These are phyloP conservation scores for Grosmannia serpens DNA, from an alignment of 2,329 filamentous ascomycete genomes.

Conservation along the genomic window DNA sequence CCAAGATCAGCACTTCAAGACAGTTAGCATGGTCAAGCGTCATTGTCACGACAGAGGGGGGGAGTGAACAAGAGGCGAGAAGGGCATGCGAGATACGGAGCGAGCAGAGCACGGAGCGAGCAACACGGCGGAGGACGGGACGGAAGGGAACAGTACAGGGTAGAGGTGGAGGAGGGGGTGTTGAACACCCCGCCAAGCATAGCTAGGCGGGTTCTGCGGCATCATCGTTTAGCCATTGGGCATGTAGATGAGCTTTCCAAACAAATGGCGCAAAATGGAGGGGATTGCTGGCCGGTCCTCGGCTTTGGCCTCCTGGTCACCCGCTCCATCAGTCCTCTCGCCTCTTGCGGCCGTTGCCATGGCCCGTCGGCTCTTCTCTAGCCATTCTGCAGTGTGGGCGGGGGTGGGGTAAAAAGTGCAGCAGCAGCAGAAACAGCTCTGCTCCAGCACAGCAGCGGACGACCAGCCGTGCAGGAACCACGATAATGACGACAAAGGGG, in stretches of 20 bases:
- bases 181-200: slow-evolving; percentile 52
- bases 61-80: slow-evolving; percentile 6
- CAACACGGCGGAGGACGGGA: not conserved
- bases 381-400: slow-evolving; percentile 4
- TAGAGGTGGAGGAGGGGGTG: slow-evolving; percentile 17
- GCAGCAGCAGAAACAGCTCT: not conserved
- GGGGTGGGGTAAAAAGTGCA: slow-evolving; percentile 13
- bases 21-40: slow-evolving; percentile 38
- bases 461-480: not conserved
- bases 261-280: not conserved
- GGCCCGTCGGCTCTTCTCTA: not conserved
- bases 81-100: not conserved
- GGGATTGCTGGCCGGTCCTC: no score
- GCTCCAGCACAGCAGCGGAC: not conserved
- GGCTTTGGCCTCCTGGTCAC: no score
- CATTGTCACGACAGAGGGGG: not conserved
- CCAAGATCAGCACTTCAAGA: slow-evolving; percentile 70
- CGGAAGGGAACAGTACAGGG: not conserved
- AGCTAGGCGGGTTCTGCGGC: slow-evolving; percentile 58
- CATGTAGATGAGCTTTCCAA: not conserved
- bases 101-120: not conserved
- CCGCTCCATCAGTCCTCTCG: no score
- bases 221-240: slow-evolving; percentile 2
- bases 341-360: not conserved
- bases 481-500: not conserved